Evolutionary conservation across 306 rosid genomes (phyloP).

Genomic region (Purshia tridentata): DNA sequence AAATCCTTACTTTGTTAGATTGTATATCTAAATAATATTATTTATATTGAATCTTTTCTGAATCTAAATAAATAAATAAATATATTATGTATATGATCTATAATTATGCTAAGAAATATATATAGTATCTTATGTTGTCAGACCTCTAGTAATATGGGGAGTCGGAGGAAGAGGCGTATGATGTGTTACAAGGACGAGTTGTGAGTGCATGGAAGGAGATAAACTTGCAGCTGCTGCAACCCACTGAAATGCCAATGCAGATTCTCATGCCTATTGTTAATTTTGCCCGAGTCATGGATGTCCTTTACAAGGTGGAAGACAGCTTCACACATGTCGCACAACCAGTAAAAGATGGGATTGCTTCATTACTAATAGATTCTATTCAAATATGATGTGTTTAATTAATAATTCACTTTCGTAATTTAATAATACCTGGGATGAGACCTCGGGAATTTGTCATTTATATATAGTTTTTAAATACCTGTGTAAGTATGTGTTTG

Average conservation of each 20-base stretch:
- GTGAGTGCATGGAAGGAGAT: constrained; percentile 16
- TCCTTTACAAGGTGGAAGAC: constrained; percentile 9
- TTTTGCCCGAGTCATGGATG: constrained; percentile 1
- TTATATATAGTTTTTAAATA: too few relatives aligned
- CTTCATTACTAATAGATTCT: constrained; percentile 1
- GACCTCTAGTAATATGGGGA: background rate
- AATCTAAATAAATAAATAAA: too few relatives aligned
- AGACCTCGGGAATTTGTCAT: too few relatives aligned
- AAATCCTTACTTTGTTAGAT: too few relatives aligned
- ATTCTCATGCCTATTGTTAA: background rate
- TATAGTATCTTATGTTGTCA: too few relatives aligned
- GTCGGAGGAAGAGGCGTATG: background rate
- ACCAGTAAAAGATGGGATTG: background rate
- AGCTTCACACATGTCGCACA: background rate
- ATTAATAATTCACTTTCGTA: background rate
- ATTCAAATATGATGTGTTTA: background rate
- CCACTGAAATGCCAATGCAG: background rate
- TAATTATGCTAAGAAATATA: too few relatives aligned
- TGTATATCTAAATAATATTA: too few relatives aligned
- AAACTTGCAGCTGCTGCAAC: background rate
- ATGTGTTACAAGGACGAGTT: background rate
- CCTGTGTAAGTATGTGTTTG: too few relatives aligned
- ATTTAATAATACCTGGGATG: too few relatives aligned
- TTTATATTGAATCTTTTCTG: too few relatives aligned
- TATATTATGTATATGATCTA: constrained; percentile 5